Conservation (phyloP, 2,329 filamentous ascomycete species). For the Lasiodiplodia theobromae region DNA sequence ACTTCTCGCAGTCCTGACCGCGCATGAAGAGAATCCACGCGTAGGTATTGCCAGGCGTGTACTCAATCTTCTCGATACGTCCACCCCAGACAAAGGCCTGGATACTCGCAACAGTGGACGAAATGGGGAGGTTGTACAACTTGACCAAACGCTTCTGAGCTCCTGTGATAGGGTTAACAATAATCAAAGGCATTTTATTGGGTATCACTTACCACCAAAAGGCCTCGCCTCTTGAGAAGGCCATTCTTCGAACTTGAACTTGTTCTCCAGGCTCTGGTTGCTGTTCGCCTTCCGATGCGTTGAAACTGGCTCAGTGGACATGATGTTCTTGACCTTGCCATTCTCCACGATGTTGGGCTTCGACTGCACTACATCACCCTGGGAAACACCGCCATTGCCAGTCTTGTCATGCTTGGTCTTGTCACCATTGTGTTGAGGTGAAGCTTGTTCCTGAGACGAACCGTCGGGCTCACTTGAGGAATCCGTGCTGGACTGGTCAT, state of each 20-base stretch:
- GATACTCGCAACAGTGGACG: constrained; percentile 27
- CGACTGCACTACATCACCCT: background rate
- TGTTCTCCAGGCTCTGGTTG: background rate
- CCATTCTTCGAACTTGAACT: constrained; percentile 14
- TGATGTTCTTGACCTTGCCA: background rate
- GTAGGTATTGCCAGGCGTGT: constrained; percentile 36
- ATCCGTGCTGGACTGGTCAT: background rate
- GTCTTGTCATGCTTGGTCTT: background rate
- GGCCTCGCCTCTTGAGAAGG: background rate
- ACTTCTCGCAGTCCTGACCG: constrained; percentile 42
- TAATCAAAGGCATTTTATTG: background rate
- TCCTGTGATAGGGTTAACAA: background rate
- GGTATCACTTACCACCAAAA: constrained; percentile 11
- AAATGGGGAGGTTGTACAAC: constrained; percentile 30
- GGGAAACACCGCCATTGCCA: background rate
- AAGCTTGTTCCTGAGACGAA: too few relatives aligned
- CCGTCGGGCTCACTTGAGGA: background rate
- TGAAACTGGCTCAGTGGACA: background rate
- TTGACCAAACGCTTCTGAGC: constrained; percentile 31
- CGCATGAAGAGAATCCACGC: constrained; percentile 45
- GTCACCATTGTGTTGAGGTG: too few relatives aligned
- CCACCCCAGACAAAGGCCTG: constrained; percentile 50
- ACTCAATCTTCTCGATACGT: constrained; percentile 41
- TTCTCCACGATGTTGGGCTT: background rate
- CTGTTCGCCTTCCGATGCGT: background rate